Conservation (phyloP, 2,329 filamentous ascomycete species). For the Ceratocystis cacaofunesta region DNA sequence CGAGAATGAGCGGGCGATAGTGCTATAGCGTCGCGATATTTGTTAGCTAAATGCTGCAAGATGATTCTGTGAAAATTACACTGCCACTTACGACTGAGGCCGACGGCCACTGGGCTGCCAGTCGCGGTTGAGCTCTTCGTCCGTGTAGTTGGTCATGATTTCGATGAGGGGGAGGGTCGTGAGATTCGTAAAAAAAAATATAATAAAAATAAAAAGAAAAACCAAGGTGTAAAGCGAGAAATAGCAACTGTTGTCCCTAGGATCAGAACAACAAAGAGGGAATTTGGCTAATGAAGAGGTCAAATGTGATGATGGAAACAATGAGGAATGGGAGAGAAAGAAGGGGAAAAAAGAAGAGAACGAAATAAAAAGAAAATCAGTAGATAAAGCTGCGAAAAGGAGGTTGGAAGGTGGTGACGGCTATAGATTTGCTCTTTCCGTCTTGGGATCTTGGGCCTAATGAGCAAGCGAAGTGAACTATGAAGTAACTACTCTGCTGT, state of each 20-base stretch:
- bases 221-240: neutral
- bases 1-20: constrained; percentile 76
- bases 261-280: neutral
- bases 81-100: constrained; percentile 61
- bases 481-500: neutral
- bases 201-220: neutral
- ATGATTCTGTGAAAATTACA: neutral
- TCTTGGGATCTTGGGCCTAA: constrained; percentile 2
- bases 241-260: neutral
- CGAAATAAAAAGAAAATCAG: neutral
- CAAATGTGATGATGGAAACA: neutral
- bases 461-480: neutral
- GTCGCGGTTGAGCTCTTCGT: constrained; percentile 58
- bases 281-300: neutral
- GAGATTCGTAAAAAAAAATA: neutral
- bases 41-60: constrained; percentile 5
- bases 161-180: constrained; percentile 12
- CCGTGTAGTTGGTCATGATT: constrained; percentile 30
- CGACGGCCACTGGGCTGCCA: constrained; percentile 67
- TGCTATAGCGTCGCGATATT: constrained; percentile 35
- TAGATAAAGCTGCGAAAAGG: neutral
- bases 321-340: neutral
- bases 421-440: constrained; percentile 1
- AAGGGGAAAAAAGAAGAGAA: neutral
- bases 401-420: constrained; percentile 8